Evolutionary conservation across 2,329 filamentous ascomycete species (phyloP).

Genomic region (Herpomyces periplanetae): DNA sequence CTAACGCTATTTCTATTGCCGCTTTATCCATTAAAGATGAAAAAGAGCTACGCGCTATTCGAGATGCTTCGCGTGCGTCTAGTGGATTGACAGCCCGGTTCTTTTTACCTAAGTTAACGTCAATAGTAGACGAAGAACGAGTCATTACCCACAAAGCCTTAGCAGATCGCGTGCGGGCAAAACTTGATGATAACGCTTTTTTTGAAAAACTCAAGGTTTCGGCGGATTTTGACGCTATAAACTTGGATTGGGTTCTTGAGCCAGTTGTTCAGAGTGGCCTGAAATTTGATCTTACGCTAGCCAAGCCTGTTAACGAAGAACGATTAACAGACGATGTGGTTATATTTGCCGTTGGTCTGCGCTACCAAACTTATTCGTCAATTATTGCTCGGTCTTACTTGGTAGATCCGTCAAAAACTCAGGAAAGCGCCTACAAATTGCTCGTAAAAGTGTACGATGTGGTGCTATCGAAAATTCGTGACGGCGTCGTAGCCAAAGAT

Average conservation of each 20-base stretch:
- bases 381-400: constrained; percentile 73
- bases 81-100: constrained; percentile 81
- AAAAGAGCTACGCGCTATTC: constrained; percentile 63
- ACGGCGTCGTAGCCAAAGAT: constrained; percentile 53
- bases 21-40: constrained; percentile 83
- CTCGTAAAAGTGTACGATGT: constrained; percentile 45
- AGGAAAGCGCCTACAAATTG: constrained; percentile 76
- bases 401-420: constrained; percentile 79
- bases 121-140: constrained; percentile 76
- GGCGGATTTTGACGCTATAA: constrained; percentile 42
- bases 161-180: constrained; percentile 51
- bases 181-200: constrained; percentile 72
- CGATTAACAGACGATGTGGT: constrained; percentile 70
- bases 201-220: constrained; percentile 61
- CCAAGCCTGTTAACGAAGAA: constrained; percentile 27
- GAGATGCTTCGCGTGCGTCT: constrained; percentile 69
- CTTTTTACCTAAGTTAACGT: constrained; percentile 93
- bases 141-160: constrained; percentile 67
- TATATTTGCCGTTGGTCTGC: constrained; percentile 52
- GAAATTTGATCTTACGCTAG: constrained; percentile 59
- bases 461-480: constrained; percentile 61
- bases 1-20: constrained; percentile 33
- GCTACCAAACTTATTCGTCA: constrained; percentile 85
- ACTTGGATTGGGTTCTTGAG: constrained; percentile 74
- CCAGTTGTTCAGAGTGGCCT: constrained; percentile 81